Evolutionary conservation across 73 alveolate species (phyloP), one percentile per base, ranked within the genome.

Genomic region (Stentor roeselii): DNA sequence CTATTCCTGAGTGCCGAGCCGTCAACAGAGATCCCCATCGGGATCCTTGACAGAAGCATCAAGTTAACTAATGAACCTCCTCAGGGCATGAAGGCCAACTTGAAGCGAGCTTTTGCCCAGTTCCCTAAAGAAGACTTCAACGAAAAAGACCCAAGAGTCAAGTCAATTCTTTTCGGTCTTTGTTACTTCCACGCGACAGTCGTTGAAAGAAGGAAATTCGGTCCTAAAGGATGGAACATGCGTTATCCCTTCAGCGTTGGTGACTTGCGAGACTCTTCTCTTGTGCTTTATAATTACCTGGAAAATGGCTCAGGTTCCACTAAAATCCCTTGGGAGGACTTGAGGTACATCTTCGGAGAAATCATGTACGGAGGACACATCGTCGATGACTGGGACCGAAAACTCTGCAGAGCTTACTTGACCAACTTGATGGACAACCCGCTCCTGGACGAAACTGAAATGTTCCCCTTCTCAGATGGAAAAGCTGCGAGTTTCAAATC

Each of bases 361-460:
- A 98, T 98, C 90, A 98, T 98, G 99, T 98, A 98, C 84, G 99
- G 99, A 39, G 99, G 99, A 36, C 99, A 98, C 90, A 98, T 98
- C 84, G 99, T 97, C 39, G 99, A 98, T 93, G 99, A 97, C 88
- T 93, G 99, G 99, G 99, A 98, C 85, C 97, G 99, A 90, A 95
- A 97, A 84, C 91, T 98, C 89, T 94, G 98, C 83, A 95, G 86
- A 84, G 94, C 99, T 78, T 98, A 98, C 90, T 92, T 98, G 42
- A 97, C 94, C 87, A 92, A 94, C 89, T 93, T 97, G 86, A 97
- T 98, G 98, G 98, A 96, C 36, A 99, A 98, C 82, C 93, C 92
- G 84, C 92, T 98, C 60, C 95, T 98, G 60, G 99, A 98, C 86
- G 99, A 98, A 92, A 93, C 96, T 76, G 99, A 98, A 90, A 92